Evolutionary conservation across 768 basidiomycete genomes (phyloP), one percentile per base, ranked within the genome.

Genomic region (Vishniacozyma victoriae): DNA sequence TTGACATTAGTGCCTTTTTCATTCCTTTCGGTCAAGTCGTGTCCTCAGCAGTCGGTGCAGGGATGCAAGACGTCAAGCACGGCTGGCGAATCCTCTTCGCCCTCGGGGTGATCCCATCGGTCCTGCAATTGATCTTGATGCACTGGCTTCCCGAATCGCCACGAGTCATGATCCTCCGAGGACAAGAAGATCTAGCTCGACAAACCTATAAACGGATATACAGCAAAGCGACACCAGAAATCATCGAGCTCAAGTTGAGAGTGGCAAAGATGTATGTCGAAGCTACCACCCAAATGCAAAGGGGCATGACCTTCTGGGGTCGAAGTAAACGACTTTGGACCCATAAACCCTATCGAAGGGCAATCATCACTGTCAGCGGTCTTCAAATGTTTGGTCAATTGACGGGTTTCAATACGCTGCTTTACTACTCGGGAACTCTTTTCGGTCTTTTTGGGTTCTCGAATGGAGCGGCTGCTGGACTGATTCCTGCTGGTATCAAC

Each of bases 111-210:
- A 37, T 53, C 25, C 52, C 56, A 9, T 53, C 52, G 25, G 25
- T 49, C 7, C 9, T 57, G 2, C 55, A 53, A 35, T 15, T 50
- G 12, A 35, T 16, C 12, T 35, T 50, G 18, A 43, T 53, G 43
- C 56, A 50, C 52, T 54, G n/a, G 27, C 43, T 54, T 11, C 57
- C 57, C 24, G 57, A 59, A 27, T 59, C 57, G 5, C 57, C 57
- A 20, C 49, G 57, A 22, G 43, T 47, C 18, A 18, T 48, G 14
- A 33, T 59, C 24, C 42, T 54, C 13, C 41, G 46, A 11, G 37
- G 44, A 13, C 27, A 41, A 15, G 29, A 38, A 12, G 57, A 59
- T 7, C 16, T 46, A 31, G 57, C 57, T 2, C 23, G 26, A 20
- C 36, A 33, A n/a, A 39, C 39, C 11, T 35, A 55, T 7, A 35